Evolutionary conservation across 352 stramenopile genomes (phyloP).

Genomic region (Phytopythium delawarense): DNA sequence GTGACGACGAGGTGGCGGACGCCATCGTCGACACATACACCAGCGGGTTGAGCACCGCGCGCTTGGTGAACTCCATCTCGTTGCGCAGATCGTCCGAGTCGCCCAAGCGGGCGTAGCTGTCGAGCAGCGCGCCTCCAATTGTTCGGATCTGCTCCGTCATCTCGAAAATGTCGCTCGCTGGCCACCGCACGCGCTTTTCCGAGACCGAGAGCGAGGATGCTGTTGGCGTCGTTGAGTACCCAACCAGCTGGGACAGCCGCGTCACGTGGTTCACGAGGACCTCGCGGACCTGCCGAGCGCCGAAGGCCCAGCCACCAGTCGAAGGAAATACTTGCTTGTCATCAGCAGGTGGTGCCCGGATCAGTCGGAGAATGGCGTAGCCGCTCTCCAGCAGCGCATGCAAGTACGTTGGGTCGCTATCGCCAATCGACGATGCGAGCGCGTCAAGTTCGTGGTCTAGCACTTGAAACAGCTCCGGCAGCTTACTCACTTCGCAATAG

Average conservation of each 20-base stretch:
- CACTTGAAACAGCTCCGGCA: constrained; percentile 58
- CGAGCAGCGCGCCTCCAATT: constrained; percentile 47
- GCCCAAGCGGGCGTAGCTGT: constrained; percentile 53
- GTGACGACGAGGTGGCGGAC: constrained; percentile 10
- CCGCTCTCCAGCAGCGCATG: constrained; percentile 60
- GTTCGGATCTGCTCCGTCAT: constrained; percentile 55
- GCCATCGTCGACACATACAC: constrained; percentile 53
- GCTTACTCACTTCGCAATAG: constrained; percentile 83
- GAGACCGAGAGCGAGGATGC: not conserved
- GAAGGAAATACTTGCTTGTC: constrained; percentile 12
- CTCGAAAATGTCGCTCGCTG: constrained; percentile 61
- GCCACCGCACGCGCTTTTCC: constrained; percentile 38
- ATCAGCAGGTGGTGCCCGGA: constrained; percentile 25
- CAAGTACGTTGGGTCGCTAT: constrained; percentile 58
- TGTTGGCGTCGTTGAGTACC: constrained; percentile 29
- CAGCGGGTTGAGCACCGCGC: constrained; percentile 61
- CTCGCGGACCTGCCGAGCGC: constrained; percentile 42
- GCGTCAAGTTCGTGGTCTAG: constrained; percentile 54
- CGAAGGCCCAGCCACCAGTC: constrained; percentile 62
- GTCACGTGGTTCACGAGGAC: constrained; percentile 60
- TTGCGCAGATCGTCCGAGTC: constrained; percentile 57
- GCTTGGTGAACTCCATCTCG: constrained; percentile 55
- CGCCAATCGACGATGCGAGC: constrained; percentile 46
- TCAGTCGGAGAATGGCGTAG: constrained; percentile 67
- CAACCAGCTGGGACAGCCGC: constrained; percentile 41